Evolutionary conservation across 2,329 filamentous ascomycete species (phyloP).

Genomic region (Chalara sp.): DNA sequence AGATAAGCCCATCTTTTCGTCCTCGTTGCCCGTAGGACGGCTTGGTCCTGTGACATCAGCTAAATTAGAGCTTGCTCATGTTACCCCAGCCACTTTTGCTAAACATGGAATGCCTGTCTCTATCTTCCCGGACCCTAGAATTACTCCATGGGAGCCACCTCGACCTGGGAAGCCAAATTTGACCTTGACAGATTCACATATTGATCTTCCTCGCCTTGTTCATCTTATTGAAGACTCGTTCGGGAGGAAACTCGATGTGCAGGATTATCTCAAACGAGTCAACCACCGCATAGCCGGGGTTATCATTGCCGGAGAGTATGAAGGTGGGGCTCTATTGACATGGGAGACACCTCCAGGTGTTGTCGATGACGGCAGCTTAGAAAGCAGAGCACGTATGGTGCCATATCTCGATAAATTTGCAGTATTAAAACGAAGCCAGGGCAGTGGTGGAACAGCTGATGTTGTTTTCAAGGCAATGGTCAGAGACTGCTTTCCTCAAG

Average conservation of each 20-base stretch:
- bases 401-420: conserved; percentile 98
- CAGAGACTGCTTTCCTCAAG: conserved; percentile 75
- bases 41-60: conserved; percentile 31
- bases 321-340: conserved; percentile 88
- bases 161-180: conserved; percentile 52
- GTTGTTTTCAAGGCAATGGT: conserved; percentile 97
- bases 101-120: conserved; percentile 88
- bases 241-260: conserved; percentile 71
- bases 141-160: conserved; percentile 61
- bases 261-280: conserved; percentile 77
- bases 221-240: conserved; percentile 94
- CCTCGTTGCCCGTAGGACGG: conserved; percentile 73
- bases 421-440: conserved; percentile 81
- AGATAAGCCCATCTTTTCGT: conserved; percentile 87
- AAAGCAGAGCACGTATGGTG: conserved; percentile 57
- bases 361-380: conserved; percentile 44
- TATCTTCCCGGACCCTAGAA: conserved; percentile 67
- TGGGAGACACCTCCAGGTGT: conserved; percentile 74
- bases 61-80: conserved; percentile 17
- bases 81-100: conserved; percentile 66
- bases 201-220: conserved; percentile 77
- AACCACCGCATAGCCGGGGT: conserved; percentile 77
- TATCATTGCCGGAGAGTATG: conserved; percentile 93
- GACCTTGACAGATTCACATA: conserved; percentile 68
- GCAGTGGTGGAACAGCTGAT: conserved; percentile 86